These are phyloP conservation scores for Naegleria gruberi DNA, from an alignment of 208 protist species.

Conservation along the genomic window DNA sequence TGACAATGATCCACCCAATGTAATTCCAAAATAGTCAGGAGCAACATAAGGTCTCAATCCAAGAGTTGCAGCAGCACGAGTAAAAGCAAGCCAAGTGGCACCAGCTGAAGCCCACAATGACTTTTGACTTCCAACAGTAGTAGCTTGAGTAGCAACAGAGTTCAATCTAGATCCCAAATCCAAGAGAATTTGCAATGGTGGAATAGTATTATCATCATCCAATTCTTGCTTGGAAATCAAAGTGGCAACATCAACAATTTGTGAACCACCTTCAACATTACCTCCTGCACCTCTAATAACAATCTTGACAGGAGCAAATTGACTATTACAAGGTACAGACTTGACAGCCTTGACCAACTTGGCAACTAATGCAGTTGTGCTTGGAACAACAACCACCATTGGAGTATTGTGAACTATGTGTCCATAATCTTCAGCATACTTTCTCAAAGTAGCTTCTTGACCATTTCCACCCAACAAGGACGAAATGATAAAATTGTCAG, in stretches of 20 bases:
- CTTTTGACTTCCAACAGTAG: not conserved
- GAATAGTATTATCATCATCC: not conserved
- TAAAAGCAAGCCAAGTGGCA: not conserved
- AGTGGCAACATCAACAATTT: not conserved
- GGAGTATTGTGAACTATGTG: not conserved
- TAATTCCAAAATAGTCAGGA: not conserved
- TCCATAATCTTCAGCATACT: constrained; percentile 9
- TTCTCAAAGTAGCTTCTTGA: not conserved
- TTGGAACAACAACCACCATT: not conserved
- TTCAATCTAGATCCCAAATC: not conserved
- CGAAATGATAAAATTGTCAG: not conserved
- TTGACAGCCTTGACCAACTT: not conserved
- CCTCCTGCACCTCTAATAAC: not conserved
- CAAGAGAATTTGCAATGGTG: not conserved
- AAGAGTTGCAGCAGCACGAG: not conserved
- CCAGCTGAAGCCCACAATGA: not conserved
- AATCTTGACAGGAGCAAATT: not conserved
- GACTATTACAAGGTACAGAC: not conserved
- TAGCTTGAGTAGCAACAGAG: not conserved
- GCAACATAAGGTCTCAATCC: not conserved
- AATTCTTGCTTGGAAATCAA: no score
- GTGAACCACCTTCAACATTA: not conserved
- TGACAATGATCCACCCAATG: not conserved
- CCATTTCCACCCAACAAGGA: not conserved
- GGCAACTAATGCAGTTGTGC: not conserved